Base-by-base conservation (phyloP, 805 yeast genomes). In the Wickerhamomyces tratensis region DNA sequence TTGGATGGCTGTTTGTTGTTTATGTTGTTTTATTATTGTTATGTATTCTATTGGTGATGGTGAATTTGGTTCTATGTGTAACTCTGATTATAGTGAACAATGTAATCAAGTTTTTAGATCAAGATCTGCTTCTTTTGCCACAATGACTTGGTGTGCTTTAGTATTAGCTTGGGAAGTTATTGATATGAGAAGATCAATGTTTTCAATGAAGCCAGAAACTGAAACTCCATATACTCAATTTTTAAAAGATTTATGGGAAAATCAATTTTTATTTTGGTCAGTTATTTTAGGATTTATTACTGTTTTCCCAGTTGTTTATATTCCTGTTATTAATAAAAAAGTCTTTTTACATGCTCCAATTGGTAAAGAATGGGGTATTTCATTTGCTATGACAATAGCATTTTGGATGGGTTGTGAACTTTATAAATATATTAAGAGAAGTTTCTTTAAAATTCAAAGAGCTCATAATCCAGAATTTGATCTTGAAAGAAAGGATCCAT, bases 141-240 rank as follows among this genome's bases (percentile, higher is more conserved):
- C 81, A 2, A 80, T 86, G 80, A 86, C 95, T 1, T 86, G 95
- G 94, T 75, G 89, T 64, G 83, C 91, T 5, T 69, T 86, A 45
- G 58, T 86, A 29, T 66, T 84, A 39, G 93, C 94, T 1, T 85
- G 93, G 93, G 93, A 85, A 62, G 86, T 86, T 51, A 71, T 84
- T 44, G 86, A 84, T 56, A 63, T 79, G 61, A 68, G 82, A 51
- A 68, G 79, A 51, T 85, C 94, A 2, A 66, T 86, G 47, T 84
- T 85, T 62, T 64, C 65, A 42, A 80, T 80, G 85, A 74, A 79
- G 44, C 84, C 84, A 25, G 82, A 77, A 39, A 63, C 80, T 13
- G 77, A 72, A 41, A 70, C 76, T 13, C 77, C 82, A 51, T 72
- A 67, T 53, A 76, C 72, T 35, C 82, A 79, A 57, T 73, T 80